Percentiles rank a stretch among this genome's conserved stretches.
Evolutionary conservation across 2,329 filamentous ascomycete species (phyloP).

Genomic region (Colletotrichum limetticola): DNA sequence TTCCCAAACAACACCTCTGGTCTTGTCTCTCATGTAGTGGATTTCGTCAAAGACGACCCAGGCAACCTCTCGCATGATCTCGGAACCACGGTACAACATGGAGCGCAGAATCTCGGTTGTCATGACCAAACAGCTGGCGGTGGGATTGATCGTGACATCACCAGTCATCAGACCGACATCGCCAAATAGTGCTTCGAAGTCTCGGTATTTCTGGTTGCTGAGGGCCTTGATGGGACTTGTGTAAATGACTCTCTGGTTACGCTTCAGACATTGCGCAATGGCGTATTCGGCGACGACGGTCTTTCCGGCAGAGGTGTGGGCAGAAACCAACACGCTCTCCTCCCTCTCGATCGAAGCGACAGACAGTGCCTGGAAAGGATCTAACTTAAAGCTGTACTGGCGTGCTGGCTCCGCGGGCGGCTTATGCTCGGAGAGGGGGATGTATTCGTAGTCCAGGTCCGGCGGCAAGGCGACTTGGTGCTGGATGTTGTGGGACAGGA

Average conservation of each 20-base stretch:
- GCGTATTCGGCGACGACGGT: constrained; percentile 99
- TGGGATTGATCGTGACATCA: constrained; percentile 99
- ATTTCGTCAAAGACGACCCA: constrained; percentile 99
- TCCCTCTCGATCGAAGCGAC: constrained; percentile 95
- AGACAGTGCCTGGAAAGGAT: constrained; percentile 96
- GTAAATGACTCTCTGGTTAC: constrained; percentile 98
- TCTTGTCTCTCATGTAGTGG: constrained; percentile 96
- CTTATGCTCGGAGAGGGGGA: constrained; percentile 95
- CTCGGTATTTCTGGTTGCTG: constrained; percentile 98
- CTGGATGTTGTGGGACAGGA: constrained; percentile 96
- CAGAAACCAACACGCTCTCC: constrained; percentile 96
- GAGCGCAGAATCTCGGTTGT: constrained; percentile 99
- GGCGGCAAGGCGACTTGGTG: constrained; percentile 97
- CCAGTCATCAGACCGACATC: constrained; percentile 99
- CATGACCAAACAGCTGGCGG: constrained; percentile 98
- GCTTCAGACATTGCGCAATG: constrained; percentile 95
- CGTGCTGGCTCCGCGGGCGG: constrained; percentile 87
- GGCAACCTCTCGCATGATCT: constrained; percentile 99
- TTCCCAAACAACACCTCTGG: constrained; percentile 97
- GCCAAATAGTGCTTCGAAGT: constrained; percentile 94
- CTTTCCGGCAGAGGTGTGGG: constrained; percentile 97
- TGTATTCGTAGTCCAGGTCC: constrained; percentile 92
- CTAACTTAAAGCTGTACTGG: constrained; percentile 88
- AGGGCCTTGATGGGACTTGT: constrained; percentile 99
- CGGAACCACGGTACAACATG: constrained; percentile 97